phyloP scores from a whole-genome alignment of 2,329 filamentous ascomycete species.

The Ceratocystis huliohia region DNA sequence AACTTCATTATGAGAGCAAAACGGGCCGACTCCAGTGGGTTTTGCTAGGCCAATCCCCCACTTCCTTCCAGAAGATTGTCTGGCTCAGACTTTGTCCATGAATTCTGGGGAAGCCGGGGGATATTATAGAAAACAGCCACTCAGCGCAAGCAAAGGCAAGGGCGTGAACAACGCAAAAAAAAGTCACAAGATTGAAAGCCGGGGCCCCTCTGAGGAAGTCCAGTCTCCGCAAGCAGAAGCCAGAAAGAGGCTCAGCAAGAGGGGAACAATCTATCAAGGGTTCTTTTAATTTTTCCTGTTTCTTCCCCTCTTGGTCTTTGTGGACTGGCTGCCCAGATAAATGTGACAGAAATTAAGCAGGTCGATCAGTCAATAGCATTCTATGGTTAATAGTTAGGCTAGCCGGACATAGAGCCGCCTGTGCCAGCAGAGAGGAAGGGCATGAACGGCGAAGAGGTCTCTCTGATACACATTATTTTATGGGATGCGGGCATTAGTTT shows the following conservation, averaged over 20 bases:
- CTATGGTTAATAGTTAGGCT: background rate
- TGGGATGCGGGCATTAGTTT: too few relatives aligned
- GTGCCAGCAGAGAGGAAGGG: background rate
- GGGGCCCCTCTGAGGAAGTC: background rate
- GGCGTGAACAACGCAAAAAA: background rate
- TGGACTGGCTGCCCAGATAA: background rate
- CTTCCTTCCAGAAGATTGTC: background rate
- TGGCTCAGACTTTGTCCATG: background rate
- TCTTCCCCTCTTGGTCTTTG: background rate
- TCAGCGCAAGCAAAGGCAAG: background rate
- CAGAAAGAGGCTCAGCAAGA: background rate
- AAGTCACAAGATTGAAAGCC: constrained; percentile 1
- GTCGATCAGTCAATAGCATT: background rate
- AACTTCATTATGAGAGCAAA: background rate
- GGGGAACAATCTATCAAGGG: background rate
- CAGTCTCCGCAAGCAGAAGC: background rate
- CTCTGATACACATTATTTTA: background rate
- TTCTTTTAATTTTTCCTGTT: background rate
- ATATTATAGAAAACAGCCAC: background rate
- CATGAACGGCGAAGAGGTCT: background rate
- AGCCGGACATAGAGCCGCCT: background rate
- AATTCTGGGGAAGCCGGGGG: constrained; percentile 6
- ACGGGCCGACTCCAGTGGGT: background rate
- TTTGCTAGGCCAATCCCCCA: background rate
- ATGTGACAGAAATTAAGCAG: background rate